Conservation (phyloP, 1,139 yeast species). For the Debaryomycetaceae sp. region DNA sequence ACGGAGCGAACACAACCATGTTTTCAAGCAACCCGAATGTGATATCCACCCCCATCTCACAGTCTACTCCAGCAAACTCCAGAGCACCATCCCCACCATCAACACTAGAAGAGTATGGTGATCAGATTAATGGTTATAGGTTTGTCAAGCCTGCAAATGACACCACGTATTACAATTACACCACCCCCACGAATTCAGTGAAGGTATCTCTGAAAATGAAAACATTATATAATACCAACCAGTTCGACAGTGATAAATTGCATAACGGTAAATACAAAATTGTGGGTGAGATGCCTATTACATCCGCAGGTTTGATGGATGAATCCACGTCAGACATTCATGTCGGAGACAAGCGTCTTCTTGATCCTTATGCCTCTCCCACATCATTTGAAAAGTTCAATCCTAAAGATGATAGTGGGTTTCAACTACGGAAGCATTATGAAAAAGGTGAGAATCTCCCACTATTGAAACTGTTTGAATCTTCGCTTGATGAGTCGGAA, state of each 20-base stretch:
- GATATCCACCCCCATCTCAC: constrained; percentile 31
- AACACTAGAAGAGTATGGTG: constrained; percentile 20
- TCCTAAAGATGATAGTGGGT: not conserved
- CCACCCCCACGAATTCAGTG: constrained; percentile 13
- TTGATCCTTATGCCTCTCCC: constrained; percentile 24
- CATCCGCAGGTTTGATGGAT: constrained; percentile 39
- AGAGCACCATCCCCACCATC: constrained; percentile 13
- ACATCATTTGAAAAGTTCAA: constrained; percentile 2
- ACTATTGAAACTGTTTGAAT: constrained; percentile 13
- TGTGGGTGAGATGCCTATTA: constrained; percentile 33
- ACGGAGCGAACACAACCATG: constrained; percentile 7
- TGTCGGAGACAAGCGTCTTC: constrained; percentile 40
- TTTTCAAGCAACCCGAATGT: constrained; percentile 6
- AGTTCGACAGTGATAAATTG: constrained; percentile 5
- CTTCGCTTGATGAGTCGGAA: constrained; percentile 9
- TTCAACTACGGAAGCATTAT: constrained; percentile 12
- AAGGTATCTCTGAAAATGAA: constrained; percentile 11
- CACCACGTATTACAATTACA: constrained; percentile 14
- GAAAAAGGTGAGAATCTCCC: constrained; percentile 18
- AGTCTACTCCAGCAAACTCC: constrained; percentile 34
- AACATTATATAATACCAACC: constrained; percentile 14
- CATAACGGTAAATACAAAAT: constrained; percentile 22
- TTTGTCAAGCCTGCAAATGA: constrained; percentile 25
- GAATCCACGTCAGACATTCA: constrained; percentile 30
- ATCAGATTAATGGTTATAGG: constrained; percentile 31